Evolutionary conservation across 2,329 filamentous ascomycete genomes (phyloP), one percentile per base, ranked within the genome.

Genomic region (Thelonectria olida): DNA sequence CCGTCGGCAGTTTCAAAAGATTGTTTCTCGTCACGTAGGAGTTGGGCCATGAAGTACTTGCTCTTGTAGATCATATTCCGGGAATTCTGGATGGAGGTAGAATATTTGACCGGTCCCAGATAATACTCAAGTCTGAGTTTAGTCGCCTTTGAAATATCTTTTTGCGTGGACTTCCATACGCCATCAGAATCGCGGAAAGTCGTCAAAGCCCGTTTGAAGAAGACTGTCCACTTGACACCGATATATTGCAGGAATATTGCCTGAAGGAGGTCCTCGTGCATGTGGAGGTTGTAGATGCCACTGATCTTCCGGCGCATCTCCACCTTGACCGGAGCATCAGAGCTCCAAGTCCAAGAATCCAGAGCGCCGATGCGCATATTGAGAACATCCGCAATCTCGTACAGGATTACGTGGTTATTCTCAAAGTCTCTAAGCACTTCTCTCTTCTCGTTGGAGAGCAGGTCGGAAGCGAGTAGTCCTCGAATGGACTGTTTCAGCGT

Each of bases 211-310:
- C 53, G 12, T 50, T 81, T 84, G 51, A 85, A 67, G 34, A 78
- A 77, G 0, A 80, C 76, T 2, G 81, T 82, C 79, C 81, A 82
- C 27, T 76, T 80, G 13, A 81, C 72, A 2, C 83, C 83, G 23
- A 85, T 75, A 53, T 80, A 82, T 45, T 85, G 81, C 0, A 85
- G 70, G n/a, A 85, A 79, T 1, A 85, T 77, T 1, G 82, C 81
- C 54, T 85, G 81, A 2, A 84, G 76, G 0, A 84, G 75, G 28
- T 85, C 82, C 62, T 85, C 81, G 34, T 85, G 80, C 80, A 84
- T 84, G 59, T 79, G 77, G n/a, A 84, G 75, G 38, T 81, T 78
- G 66, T 82, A 85, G 22, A 80, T 73, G 1, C 82, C 82, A 13
- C 74, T 84, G 25, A 85, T 78, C 58, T 83, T 80, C n/a, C 81